Evolutionary conservation across 208 protist species (phyloP), one percentile per base, ranked within the genome.

Genomic region (Trypanosoma congolense): DNA sequence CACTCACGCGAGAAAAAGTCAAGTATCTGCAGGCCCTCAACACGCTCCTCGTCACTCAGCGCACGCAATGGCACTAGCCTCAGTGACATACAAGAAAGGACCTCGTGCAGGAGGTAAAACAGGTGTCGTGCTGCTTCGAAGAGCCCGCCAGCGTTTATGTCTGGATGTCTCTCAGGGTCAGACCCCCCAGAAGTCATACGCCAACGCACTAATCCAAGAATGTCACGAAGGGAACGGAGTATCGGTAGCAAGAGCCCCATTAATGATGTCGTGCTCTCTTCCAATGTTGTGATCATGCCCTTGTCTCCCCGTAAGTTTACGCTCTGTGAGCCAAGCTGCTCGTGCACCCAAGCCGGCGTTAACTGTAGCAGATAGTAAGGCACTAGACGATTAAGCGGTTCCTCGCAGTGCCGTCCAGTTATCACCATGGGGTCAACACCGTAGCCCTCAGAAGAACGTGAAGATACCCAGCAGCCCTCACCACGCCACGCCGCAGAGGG

Each of bases 21-120:
- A 30, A 59, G 26, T 33, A 66, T 56, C 26, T 42, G 22, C 31
- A 21, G 35, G 14, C n/a, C 57, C 36, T 46, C 48, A 33, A 29
- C 14, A 18, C 48, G 57, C 36, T 63, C 57, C 5, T 45, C 47
- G 28, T 21, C 12, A 28, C 38, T 56, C 26, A 63, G 29, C 33
- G 35, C 18, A 48, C 31, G 21, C 1, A 26, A 25, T 44, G 19
- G 6, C 26, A 25, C 16, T 21, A 25, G 14, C 43, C 26, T 29
- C 42, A 31, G 36, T 8, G 61, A 66, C 19, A 66, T 8, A n/a
- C 61, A 66, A 26, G 26, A 66, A 16, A 66, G 31, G 4, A 44
- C 29, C 28, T 66, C 61, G 38, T 66, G 61, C 4, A 66, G 33
- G 1, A 66, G 36, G 44, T 66, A 66, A 46, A 66, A 66, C 1